Conservation (phyloP, 768 basidiomycete genomes). For the Tylopilus plumbeoviolaceoides region DNA sequence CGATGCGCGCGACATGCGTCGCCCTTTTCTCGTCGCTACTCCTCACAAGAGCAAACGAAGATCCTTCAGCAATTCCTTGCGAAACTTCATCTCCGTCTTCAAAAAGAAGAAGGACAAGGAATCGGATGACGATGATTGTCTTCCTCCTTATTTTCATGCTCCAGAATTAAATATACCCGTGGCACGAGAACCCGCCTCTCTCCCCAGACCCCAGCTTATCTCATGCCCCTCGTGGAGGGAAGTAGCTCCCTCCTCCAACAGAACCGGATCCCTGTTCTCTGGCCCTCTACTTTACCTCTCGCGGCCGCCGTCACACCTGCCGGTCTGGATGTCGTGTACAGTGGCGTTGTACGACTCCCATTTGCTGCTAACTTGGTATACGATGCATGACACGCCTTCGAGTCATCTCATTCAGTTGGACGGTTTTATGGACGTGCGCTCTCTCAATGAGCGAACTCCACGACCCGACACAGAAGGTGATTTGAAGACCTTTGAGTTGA, state of each 20-base stretch:
- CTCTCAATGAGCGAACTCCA: constrained; percentile 46
- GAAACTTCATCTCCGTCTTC: constrained; percentile 59
- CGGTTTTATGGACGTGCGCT: constrained; percentile 61
- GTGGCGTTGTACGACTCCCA: constrained; percentile 35
- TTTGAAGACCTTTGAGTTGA: constrained; percentile 59
- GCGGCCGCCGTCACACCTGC: constrained; percentile 26
- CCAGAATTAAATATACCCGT: constrained; percentile 4
- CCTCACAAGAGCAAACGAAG: constrained; percentile 40
- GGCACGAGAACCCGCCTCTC: neutral
- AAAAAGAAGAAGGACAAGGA: constrained; percentile 42
- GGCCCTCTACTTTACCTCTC: constrained; percentile 48
- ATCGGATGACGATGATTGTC: constrained; percentile 23
- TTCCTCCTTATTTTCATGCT: neutral
- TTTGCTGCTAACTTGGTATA: constrained; percentile 48
- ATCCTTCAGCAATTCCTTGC: constrained; percentile 60
- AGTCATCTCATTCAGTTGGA: constrained; percentile 46
- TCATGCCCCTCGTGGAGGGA: constrained; percentile 2
- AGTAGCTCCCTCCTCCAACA: neutral
- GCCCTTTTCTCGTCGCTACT: constrained; percentile 15
- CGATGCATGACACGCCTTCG: constrained; percentile 36
- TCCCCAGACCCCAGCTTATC: neutral
- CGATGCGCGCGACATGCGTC: constrained; percentile 10
- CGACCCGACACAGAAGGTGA: constrained; percentile 42
- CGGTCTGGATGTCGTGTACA: constrained; percentile 50
- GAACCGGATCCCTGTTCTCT: constrained; percentile 2